Evolutionary conservation across 352 stramenopile species (phyloP), one percentile per base, ranked within the genome.

Genomic region (Lagenidium giganteum): DNA sequence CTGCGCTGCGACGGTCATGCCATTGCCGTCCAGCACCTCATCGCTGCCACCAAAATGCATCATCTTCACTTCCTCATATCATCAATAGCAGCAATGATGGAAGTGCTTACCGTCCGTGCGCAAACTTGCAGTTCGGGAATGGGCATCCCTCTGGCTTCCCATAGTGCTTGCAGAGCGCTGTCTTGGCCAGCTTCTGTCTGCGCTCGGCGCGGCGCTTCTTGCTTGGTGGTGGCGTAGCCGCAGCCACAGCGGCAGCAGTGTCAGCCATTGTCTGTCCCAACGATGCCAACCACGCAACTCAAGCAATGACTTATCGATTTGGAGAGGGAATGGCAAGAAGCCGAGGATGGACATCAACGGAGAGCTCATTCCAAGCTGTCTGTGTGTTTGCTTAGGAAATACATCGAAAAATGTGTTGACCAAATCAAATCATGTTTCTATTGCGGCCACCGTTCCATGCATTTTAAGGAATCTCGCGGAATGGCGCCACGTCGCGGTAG

Each of bases 131-230:
- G 22, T 88, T 55, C 20, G 69, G 46, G 46, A 81, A 88, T 34
- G 76, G 76, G 46, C 76, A 88, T 8, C 76, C 76, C 14, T 61
- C 70, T 9, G 76, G 73, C 27, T 84, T 85, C 64, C 84, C 73
- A 42, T 83, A 88, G 51, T 83, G 76, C 46, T 80, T 80, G 59
- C 76, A 88, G 28, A 88, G 47, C 39, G 68, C 67, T 18, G 73
- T 80, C 59, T 88, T 88, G 51, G 62, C 65, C 45, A 83, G 46
- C 37, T 64, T 59, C 47, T 81, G 57, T 25, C 64, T 59, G 22
- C 73, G 66, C 57, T 86, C 69, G 3, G 71, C 59, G 26, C 64
- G 65, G 23, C 76, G 70, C 46, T 83, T 85, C 43, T 85, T 86
- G 26, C 16, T 32, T 37, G 36, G 46, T 24, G 31, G 39, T 16